Conservation (phyloP, 805 yeast species). For the Ogataea haglerorum region DNA sequence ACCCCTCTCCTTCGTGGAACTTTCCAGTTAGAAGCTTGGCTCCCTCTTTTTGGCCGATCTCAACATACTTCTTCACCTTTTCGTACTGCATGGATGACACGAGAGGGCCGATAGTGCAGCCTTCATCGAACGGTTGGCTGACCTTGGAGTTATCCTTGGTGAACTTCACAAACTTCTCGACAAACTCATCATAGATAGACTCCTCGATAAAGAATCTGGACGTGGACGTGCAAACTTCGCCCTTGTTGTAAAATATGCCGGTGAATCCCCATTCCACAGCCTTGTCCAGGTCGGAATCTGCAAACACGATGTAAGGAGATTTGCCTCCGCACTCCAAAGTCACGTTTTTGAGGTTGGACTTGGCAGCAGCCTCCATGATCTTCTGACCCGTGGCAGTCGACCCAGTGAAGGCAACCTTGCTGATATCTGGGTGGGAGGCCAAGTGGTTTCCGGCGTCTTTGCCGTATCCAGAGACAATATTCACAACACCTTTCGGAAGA, state of each 20-base stretch:
- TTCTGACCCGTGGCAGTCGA: constrained; percentile 71
- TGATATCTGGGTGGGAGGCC: constrained; percentile 59
- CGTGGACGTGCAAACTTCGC: constrained; percentile 47
- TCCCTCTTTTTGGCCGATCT: constrained; percentile 65
- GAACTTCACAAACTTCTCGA: constrained; percentile 36
- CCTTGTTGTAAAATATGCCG: constrained; percentile 46
- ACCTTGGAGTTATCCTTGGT: constrained; percentile 46
- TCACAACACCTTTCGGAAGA: constrained; percentile 72
- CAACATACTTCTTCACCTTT: constrained; percentile 65
- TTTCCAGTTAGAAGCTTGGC: constrained; percentile 71
- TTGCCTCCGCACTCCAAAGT: constrained; percentile 63
- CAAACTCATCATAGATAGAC: constrained; percentile 39
- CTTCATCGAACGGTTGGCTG: constrained; percentile 67
- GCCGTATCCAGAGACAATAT: constrained; percentile 72
- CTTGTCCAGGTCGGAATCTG: constrained; percentile 51
- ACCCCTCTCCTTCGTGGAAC: constrained; percentile 56
- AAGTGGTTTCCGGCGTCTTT: constrained; percentile 65
- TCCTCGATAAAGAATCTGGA: constrained; percentile 45
- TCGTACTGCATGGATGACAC: constrained; percentile 63
- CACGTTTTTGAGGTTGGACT: constrained; percentile 50
- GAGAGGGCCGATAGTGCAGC: constrained; percentile 70
- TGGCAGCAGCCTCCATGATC: constrained; percentile 67
- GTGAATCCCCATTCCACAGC: constrained; percentile 49
- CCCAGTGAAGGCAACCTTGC: constrained; percentile 78
- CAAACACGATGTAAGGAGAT: constrained; percentile 50